Evolutionary conservation across 169 alveolate species (phyloP).

Genomic region (Plasmodium malariae): DNA sequence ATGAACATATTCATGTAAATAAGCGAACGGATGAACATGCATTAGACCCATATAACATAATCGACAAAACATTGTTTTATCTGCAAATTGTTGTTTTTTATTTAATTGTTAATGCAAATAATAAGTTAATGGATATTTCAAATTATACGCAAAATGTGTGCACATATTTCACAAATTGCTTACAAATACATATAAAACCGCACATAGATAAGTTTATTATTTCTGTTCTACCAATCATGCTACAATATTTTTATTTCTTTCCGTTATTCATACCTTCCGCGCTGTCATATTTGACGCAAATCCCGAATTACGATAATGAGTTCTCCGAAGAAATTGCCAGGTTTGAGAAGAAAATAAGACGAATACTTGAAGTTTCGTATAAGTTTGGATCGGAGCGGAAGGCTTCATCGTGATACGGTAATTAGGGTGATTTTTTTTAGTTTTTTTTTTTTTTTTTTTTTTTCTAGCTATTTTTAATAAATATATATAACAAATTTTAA

Average conservation of each 20-base stretch:
- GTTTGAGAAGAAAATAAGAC: slow-evolving; percentile 25
- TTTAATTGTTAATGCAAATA: slow-evolving; percentile 44
- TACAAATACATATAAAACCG: slow-evolving; percentile 17
- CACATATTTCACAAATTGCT: slow-evolving; percentile 13
- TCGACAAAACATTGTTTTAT: slow-evolving; percentile 51
- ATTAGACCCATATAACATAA: slow-evolving; percentile 37
- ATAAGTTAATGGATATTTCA: slow-evolving; percentile 14
- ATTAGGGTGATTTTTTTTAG: too few relatives aligned
- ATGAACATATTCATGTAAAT: slow-evolving; percentile 28
- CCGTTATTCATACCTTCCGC: slow-evolving; percentile 46
- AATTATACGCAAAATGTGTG: slow-evolving; percentile 1
- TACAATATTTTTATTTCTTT: slow-evolving; percentile 56
- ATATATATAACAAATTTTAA: too few relatives aligned
- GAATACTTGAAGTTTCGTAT: slow-evolving; percentile 15
- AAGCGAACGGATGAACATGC: slow-evolving; percentile 8
- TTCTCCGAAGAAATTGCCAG: background rate
- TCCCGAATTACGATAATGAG: background rate
- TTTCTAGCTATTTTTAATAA: too few relatives aligned
- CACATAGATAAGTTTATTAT: slow-evolving; percentile 19
- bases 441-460: background rate
- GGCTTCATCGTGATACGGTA: background rate
- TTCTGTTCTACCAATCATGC: slow-evolving; percentile 19
- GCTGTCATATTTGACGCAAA: background rate
- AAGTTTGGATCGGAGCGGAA: background rate
- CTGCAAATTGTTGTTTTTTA: slow-evolving; percentile 60